phyloP scores from a whole-genome alignment of 805 yeast species.

The Cyberlindnera americana region DNA sequence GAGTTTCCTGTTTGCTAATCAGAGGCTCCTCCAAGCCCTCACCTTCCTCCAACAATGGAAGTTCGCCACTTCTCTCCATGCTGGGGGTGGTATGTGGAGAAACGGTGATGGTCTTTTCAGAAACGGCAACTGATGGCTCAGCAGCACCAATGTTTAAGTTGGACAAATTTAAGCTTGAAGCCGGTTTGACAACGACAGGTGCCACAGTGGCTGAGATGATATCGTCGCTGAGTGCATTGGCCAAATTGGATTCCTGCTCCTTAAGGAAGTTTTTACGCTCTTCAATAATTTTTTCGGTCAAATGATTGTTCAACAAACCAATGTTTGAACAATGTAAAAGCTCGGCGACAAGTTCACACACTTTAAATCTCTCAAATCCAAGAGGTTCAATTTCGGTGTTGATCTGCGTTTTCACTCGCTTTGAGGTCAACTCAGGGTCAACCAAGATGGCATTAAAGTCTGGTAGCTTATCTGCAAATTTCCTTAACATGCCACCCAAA shows the following conservation, averaged over 20 bases:
- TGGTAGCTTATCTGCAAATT: constrained; percentile 61
- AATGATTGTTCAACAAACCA: constrained; percentile 79
- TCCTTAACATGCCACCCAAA: constrained; percentile 73
- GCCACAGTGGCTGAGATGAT: constrained; percentile 9
- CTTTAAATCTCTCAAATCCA: constrained; percentile 90
- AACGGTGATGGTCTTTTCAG: constrained; percentile 24
- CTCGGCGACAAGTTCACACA: constrained; percentile 92
- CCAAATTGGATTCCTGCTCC: constrained; percentile 24
- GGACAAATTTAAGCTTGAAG: constrained; percentile 20
- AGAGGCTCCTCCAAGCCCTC: constrained; percentile 2
- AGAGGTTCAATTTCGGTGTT: constrained; percentile 67
- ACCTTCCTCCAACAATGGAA: constrained; percentile 13
- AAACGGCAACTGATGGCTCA: constrained; percentile 29
- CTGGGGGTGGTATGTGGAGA: constrained; percentile 24
- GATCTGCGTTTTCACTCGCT: constrained; percentile 40
- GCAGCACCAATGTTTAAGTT: constrained; percentile 27
- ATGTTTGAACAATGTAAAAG: constrained; percentile 93
- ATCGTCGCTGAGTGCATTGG: constrained; percentile 29
- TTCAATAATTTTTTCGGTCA: constrained; percentile 61
- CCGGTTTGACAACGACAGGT: not conserved
- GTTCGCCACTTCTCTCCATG: constrained; percentile 8
- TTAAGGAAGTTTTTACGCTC: constrained; percentile 67
- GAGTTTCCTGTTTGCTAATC: constrained; percentile 20
- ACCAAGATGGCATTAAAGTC: constrained; percentile 50
- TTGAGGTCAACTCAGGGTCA: constrained; percentile 18